Conservation (phyloP, 2,329 filamentous ascomycete genomes). For the Mollisiaceae sp. region DNA sequence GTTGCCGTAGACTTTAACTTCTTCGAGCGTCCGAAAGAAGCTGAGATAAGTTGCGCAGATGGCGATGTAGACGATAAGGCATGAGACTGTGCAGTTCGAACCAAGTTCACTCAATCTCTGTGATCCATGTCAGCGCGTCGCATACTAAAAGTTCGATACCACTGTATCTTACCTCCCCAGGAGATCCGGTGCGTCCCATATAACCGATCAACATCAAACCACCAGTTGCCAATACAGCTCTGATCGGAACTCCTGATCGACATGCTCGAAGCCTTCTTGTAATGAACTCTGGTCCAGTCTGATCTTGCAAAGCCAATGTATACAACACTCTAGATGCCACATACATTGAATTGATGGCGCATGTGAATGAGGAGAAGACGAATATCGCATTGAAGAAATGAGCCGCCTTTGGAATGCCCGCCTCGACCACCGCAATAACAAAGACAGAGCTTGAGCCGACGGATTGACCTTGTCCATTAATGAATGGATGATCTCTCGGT, state of each 20-base stretch:
- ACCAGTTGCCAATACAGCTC: slow-evolving; percentile 48
- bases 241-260: slow-evolving; percentile 46
- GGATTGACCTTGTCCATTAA: slow-evolving; percentile 48
- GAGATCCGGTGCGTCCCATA: slow-evolving; percentile 46
- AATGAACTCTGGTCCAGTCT: slow-evolving; percentile 49
- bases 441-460: slow-evolving; percentile 46
- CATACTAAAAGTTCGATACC: background rate
- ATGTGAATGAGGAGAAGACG: slow-evolving; percentile 46
- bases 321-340: slow-evolving; percentile 46
- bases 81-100: slow-evolving; percentile 47
- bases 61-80: slow-evolving; percentile 47
- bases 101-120: slow-evolving; percentile 47
- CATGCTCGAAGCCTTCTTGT: slow-evolving; percentile 45
- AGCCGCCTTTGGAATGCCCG: slow-evolving; percentile 44
- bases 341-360: slow-evolving; percentile 48
- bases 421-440: slow-evolving; percentile 47
- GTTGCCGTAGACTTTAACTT: slow-evolving; percentile 47
- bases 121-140: slow-evolving; percentile 16
- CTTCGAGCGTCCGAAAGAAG: slow-evolving; percentile 47
- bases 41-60: slow-evolving; percentile 49
- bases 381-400: slow-evolving; percentile 49
- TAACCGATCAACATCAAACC: slow-evolving; percentile 47
- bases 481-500: slow-evolving; percentile 46
- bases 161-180: slow-evolving; percentile 43
- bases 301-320: slow-evolving; percentile 46